Conservation (phyloP, 2,329 filamentous ascomycete species). For the Nannizziopsis barbatae region DNA sequence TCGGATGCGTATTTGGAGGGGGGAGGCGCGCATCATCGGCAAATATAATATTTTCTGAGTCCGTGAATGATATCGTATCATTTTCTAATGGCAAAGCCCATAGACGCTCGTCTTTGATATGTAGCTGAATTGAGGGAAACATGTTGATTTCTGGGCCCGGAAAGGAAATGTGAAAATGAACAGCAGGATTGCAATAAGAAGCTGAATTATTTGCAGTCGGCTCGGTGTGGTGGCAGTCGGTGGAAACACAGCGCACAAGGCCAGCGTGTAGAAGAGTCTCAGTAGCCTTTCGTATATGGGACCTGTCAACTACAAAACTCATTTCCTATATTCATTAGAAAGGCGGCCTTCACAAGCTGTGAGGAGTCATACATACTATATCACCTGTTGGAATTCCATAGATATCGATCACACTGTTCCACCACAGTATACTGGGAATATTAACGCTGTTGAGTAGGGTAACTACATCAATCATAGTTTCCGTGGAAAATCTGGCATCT, state of each 20-base stretch:
- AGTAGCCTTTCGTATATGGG: not conserved
- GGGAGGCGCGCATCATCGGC: not conserved
- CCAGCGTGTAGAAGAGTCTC: not conserved
- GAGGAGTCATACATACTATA: not conserved
- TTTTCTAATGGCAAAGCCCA: not conserved
- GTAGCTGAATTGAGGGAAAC: slow-evolving; percentile 1
- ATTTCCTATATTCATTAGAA: slow-evolving; percentile 3
- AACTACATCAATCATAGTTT: not conserved
- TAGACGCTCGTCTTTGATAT: slow-evolving; percentile 1
- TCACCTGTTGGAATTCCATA: slow-evolving; percentile 3
- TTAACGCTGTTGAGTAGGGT: not conserved
- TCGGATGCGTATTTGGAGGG: not conserved
- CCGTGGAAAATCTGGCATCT: not conserved
- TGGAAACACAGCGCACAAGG: not conserved
- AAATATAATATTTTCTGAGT: not conserved
- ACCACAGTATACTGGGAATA: not conserved
- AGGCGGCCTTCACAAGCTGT: not conserved
- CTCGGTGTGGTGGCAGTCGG: not conserved
- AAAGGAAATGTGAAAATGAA: slow-evolving; percentile 3
- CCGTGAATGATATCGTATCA: not conserved
- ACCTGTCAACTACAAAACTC: not conserved
- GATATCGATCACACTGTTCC: slow-evolving; percentile 1
- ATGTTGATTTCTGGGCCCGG: not conserved
- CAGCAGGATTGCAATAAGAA: not conserved
- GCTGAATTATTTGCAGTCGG: not conserved